Conservation (phyloP, 805 yeast genomes). For the Candida caryicola region DNA sequence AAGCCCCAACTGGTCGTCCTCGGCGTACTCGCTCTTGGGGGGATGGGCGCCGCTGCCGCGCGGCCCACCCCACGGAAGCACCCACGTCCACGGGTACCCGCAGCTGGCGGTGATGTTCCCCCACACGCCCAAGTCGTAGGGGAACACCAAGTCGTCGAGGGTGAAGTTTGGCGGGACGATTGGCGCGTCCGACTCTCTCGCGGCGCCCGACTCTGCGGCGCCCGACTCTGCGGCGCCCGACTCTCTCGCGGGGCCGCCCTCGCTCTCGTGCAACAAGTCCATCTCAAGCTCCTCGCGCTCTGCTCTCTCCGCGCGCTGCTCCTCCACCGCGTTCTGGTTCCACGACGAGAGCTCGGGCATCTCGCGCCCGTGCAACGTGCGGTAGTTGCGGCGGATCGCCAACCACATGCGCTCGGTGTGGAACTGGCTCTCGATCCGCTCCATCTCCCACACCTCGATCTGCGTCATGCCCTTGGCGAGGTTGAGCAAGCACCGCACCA, state of each 20-base stretch:
- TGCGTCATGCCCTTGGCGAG: constrained; percentile 72
- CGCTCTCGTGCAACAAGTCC: background rate
- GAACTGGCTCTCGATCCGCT: constrained; percentile 69
- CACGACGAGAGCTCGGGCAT: constrained; percentile 50
- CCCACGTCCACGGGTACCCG: constrained; percentile 68
- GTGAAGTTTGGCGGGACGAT: constrained; percentile 41
- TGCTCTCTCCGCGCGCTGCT: constrained; percentile 11
- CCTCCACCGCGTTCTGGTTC: constrained; percentile 26
- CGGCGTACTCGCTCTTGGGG: constrained; percentile 46
- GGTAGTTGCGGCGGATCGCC: constrained; percentile 45
- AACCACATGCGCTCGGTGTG: constrained; percentile 54
- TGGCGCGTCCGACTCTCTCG: background rate
- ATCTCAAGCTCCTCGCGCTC: background rate
- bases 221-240: constrained; percentile 4
- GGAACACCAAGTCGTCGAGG: constrained; percentile 71
- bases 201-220: background rate
- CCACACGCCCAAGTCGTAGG: constrained; percentile 71
- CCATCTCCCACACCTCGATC: constrained; percentile 90
- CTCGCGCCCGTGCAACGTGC: constrained; percentile 34
- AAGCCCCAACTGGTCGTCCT: constrained; percentile 56
- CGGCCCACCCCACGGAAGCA: constrained; percentile 69
- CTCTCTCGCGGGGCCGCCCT: constrained; percentile 4
- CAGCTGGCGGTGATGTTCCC: constrained; percentile 50
- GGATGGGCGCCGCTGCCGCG: constrained; percentile 54
- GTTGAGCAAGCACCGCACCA: constrained; percentile 58